Evolutionary conservation across 2,329 filamentous ascomycete species (phyloP), one percentile per base, ranked within the genome.

Genomic region (Fusarium poae): DNA sequence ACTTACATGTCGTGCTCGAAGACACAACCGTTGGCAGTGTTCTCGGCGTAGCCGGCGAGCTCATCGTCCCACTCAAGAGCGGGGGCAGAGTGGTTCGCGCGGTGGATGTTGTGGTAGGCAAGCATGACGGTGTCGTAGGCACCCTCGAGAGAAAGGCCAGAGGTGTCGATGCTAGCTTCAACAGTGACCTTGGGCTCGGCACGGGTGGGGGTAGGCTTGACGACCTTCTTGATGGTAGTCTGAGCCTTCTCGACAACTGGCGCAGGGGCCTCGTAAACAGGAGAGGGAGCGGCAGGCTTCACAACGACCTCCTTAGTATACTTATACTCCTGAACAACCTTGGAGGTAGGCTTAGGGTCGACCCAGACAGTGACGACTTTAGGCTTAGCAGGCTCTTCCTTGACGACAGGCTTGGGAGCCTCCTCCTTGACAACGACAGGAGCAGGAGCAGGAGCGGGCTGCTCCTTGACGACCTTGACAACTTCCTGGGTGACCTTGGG

Each of bases 21-120:
- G 42, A 86, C 82, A 79, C 94, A 97, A 34, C 78, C 84, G 30
- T 85, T 75, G 62, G 93, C 93, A 54, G 90, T 87, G 57, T 81
- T 81, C 49, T 82, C 70, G 42, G 94, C 94, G 64, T 86, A 92
- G 57, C 77, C 76, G 56, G 89, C 91, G 56, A 93, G 86, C 43
- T 81, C 81, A 11, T 82, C 76, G 73, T 90, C 85, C 91, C 92
- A 98, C 51, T 75, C 77, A 45, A 97, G 76, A 44, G 82, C 85
- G 23, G 80, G 76, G 35, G 88, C 89, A 20, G 90, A 91, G 86
- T 97, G 93, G 83, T 96, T 97, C 76, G 84, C 78, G 68, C 96
- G 94, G 82, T 96, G 92, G 54, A 91, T 75, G 82, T 97, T 97
- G 89, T 98, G 96, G 77, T 92, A 88, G 73, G 89, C 83, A 50